Conservation (phyloP, 306 rosid species). For the Senna siamea region DNA sequence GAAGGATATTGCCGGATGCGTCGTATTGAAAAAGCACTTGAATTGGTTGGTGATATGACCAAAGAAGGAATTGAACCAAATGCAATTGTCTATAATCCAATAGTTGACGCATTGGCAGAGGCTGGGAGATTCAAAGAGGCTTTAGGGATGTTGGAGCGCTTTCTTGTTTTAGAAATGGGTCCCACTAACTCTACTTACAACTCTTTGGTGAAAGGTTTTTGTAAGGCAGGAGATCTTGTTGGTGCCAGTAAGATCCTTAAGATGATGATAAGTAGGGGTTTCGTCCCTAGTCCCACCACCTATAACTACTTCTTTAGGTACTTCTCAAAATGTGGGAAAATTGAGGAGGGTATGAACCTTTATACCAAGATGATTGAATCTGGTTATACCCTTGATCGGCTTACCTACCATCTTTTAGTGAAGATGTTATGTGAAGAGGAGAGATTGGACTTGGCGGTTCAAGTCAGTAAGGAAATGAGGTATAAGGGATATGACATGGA, state of each 20-base stretch:
- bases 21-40: constrained; percentile 67
- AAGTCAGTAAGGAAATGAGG: constrained; percentile 85
- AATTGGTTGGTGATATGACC: constrained; percentile 73
- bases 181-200: constrained; percentile 86
- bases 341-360: constrained; percentile 87
- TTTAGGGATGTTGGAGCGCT: constrained; percentile 80
- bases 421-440: constrained; percentile 88
- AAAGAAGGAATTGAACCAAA: constrained; percentile 71
- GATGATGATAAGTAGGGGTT: constrained; percentile 79
- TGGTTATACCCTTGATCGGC: constrained; percentile 75
- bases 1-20: constrained; percentile 92
- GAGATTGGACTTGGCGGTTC: constrained; percentile 75
- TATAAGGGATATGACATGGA: constrained; percentile 77
- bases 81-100: constrained; percentile 80
- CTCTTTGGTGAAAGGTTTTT: constrained; percentile 81
- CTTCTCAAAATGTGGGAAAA: constrained; percentile 73
- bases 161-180: constrained; percentile 70
- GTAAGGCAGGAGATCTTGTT: constrained; percentile 79
- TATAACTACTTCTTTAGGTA: constrained; percentile 87
- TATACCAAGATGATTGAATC: constrained; percentile 84
- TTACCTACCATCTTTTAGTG: constrained; percentile 84
- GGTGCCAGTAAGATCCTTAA: constrained; percentile 89
- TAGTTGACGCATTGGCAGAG: constrained; percentile 84
- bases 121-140: constrained; percentile 85
- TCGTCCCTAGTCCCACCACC: constrained; percentile 72